A percentile compares a stretch with the other conserved stretches of the same genome.
Evolutionary conservation across 306 rosid genomes (phyloP).

Genomic region (Hylodesmum podocarpum): DNA sequence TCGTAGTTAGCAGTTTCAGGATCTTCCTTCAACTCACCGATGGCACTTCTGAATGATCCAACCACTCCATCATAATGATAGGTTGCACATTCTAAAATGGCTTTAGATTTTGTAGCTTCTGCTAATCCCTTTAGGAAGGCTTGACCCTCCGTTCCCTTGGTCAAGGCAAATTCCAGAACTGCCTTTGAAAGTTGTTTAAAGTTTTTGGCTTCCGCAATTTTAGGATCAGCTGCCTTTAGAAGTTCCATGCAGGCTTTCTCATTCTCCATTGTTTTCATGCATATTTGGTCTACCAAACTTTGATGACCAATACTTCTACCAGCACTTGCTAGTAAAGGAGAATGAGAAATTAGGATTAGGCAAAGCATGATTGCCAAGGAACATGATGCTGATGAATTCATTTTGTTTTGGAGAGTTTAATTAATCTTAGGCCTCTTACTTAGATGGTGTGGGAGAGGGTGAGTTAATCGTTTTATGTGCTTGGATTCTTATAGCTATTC

Average conservation of each 20-base stretch:
- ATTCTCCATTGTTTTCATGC: not conserved
- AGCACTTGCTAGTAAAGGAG: conserved; percentile 1
- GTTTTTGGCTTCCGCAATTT: not conserved
- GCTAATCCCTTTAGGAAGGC: not conserved
- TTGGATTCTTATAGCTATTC: no score
- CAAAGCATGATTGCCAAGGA: not conserved
- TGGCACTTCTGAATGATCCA: conserved; percentile 14
- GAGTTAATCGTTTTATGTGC: not conserved
- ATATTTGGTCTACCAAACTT: not conserved
- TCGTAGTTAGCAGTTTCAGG: conserved; percentile 32
- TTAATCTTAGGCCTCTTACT: no score
- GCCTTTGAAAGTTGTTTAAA: not conserved
- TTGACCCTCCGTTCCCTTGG: not conserved
- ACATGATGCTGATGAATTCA: not conserved
- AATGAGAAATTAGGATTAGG: not conserved
- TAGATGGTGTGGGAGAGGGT: not conserved
- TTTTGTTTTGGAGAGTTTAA: not conserved
- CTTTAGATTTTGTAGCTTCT: not conserved
- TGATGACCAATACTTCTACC: not conserved
- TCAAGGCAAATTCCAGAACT: not conserved
- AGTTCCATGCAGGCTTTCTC: not conserved
- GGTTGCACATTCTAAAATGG: conserved; percentile 8
- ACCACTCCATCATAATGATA: not conserved
- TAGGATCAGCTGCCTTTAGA: not conserved
- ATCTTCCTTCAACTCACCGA: conserved; percentile 9